These are phyloP conservation scores for Aspergillus transmontanensis DNA, from an alignment of 2,329 filamentous ascomycete species.

Conservation along the genomic window DNA sequence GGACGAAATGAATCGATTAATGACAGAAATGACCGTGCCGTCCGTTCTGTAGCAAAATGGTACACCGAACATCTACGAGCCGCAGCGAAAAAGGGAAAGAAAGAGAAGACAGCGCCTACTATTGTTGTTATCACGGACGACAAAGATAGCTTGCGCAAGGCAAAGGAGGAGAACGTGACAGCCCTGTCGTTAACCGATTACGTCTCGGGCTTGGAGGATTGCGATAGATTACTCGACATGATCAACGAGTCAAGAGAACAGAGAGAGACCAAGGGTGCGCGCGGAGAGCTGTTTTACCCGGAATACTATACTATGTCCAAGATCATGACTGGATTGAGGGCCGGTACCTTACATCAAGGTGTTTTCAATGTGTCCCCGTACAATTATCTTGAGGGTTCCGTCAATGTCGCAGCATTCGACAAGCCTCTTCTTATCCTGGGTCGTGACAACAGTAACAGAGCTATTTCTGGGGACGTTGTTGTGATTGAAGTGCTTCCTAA, in stretches of 20 bases:
- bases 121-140: conserved; percentile 96
- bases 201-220: conserved; percentile 79
- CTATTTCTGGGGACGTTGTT: conserved; percentile 88
- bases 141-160: conserved; percentile 80
- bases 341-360: conserved; percentile 87
- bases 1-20: conserved; percentile 84
- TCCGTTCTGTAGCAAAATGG: conserved; percentile 84
- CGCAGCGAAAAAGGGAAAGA: conserved; percentile 57
- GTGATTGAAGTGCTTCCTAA: conserved; percentile 91
- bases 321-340: conserved; percentile 91
- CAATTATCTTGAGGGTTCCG: conserved; percentile 94
- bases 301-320: conserved; percentile 89
- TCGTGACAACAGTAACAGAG: conserved; percentile 92
- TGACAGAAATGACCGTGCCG: conserved; percentile 91
- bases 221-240: conserved; percentile 87
- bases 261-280: conserved; percentile 64
- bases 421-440: conserved; percentile 86
- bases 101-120: conserved; percentile 64
- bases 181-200: conserved; percentile 74
- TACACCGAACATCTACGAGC: conserved; percentile 78
- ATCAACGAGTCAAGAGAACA: conserved; percentile 77
- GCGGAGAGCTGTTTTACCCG: conserved; percentile 75
- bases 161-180: conserved; percentile 70
- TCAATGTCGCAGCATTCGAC: conserved; percentile 86
- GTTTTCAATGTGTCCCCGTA: conserved; percentile 96